phyloP scores from a whole-genome alignment of 352 stramenopile genomes.

The Phytophthora pinifolia region DNA sequence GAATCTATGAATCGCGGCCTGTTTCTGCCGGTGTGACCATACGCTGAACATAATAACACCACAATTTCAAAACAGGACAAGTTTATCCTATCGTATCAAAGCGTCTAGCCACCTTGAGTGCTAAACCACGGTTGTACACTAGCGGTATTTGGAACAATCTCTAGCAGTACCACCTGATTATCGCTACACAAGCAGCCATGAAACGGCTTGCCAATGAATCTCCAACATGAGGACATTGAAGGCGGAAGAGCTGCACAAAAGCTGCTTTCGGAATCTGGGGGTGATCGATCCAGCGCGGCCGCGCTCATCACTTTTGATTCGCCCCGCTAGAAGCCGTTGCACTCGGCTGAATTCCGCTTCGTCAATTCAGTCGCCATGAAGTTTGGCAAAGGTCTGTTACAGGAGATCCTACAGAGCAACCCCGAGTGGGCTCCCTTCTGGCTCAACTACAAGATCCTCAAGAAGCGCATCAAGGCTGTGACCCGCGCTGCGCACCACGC shows the following conservation, averaged over 20 bases:
- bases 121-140: too few species aligned
- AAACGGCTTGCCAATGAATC: too few species aligned
- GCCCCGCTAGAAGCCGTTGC: not conserved
- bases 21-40: too few species aligned
- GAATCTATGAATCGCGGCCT: constrained; percentile 21
- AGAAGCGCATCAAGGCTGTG: constrained; percentile 84
- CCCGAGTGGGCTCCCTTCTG: constrained; percentile 84
- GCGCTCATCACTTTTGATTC: constrained; percentile 24
- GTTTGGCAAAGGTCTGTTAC: constrained; percentile 77
- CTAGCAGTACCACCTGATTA: too few species aligned
- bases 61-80: too few species aligned
- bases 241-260: constrained; percentile 7
- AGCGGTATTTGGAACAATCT: too few species aligned
- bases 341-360: not conserved
- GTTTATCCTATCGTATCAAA: too few species aligned
- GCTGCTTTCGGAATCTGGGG: constrained; percentile 10
- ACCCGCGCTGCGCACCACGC: constrained; percentile 41
- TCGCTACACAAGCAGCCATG: too few species aligned
- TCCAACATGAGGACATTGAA: too few species aligned
- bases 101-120: too few species aligned
- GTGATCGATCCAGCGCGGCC: not conserved
- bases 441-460: constrained; percentile 88
- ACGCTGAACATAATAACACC: too few species aligned
- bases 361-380: constrained; percentile 51
- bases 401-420: constrained; percentile 73